Conservation (phyloP, 108 stramenopile species). For the Skeletonema grethae region DNA sequence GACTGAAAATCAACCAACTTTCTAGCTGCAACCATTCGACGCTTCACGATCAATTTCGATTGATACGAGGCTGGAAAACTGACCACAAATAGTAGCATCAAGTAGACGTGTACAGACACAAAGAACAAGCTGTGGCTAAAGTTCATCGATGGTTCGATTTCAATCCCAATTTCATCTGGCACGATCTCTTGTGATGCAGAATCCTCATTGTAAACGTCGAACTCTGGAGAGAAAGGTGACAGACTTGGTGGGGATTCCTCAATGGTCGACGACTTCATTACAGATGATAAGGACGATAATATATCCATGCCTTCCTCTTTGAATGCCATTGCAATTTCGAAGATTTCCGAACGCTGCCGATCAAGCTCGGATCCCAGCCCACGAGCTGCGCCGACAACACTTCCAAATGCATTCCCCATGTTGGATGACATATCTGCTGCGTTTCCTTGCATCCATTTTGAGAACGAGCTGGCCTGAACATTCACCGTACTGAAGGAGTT, state of each 20-base stretch:
- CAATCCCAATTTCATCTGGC: slow-evolving; percentile 78
- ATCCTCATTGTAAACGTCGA: slow-evolving; percentile 16
- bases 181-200: slow-evolving; percentile 29
- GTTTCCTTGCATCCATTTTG: slow-evolving; percentile 44
- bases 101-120: slow-evolving; percentile 75
- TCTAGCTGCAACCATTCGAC: slow-evolving; percentile 17
- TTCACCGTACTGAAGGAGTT: slow-evolving; percentile 33
- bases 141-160: slow-evolving; percentile 66
- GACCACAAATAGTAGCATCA: slow-evolving; percentile 75
- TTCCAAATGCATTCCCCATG: slow-evolving; percentile 26
- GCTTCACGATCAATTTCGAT: slow-evolving; percentile 57
- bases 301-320: slow-evolving; percentile 38
- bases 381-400: slow-evolving; percentile 27
- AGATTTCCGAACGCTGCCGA: slow-evolving; percentile 29
- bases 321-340: slow-evolving; percentile 32
- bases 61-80: slow-evolving; percentile 72
- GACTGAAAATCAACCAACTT: slow-evolving; percentile 7
- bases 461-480: slow-evolving; percentile 30
- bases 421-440: slow-evolving; percentile 31
- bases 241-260: slow-evolving; percentile 16
- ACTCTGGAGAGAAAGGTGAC: slow-evolving; percentile 16
- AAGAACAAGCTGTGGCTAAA: slow-evolving; percentile 66
- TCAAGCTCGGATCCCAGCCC: slow-evolving; percentile 38
- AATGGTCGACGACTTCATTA: slow-evolving; percentile 31
- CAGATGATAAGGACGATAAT: slow-evolving; percentile 33